These are phyloP conservation scores for Fusarium burgessii DNA, from an alignment of 2,329 filamentous ascomycete genomes.

Conservation along the genomic window DNA sequence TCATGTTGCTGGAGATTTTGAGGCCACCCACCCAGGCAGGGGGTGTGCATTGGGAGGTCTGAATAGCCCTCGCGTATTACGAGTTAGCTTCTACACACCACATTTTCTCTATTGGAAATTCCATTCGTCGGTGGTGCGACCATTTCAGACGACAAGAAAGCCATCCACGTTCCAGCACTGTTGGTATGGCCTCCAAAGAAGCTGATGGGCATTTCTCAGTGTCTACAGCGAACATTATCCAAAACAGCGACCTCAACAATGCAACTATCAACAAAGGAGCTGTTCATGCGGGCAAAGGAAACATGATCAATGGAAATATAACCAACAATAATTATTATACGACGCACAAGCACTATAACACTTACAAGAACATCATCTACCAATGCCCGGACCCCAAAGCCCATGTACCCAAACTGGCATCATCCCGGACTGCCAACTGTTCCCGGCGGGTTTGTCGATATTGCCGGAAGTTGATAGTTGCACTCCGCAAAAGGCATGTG, in stretches of 20 bases:
- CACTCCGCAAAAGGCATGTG: background rate
- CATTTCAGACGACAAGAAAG: background rate
- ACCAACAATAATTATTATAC: too few species aligned
- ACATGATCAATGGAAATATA: too few species aligned
- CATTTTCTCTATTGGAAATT: background rate
- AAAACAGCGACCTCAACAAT: accelerated
- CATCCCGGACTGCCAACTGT: background rate
- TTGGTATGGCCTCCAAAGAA: too few species aligned
- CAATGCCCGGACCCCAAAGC: background rate
- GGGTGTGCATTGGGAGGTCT: background rate
- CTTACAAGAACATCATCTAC: background rate
- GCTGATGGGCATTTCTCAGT: too few species aligned
- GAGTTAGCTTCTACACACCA: background rate
- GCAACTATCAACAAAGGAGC: background rate
- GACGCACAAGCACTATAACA: background rate
- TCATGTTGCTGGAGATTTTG: background rate
- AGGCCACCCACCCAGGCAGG: background rate
- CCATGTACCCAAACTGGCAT: background rate
- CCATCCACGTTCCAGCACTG: too few species aligned
- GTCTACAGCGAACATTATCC: background rate
- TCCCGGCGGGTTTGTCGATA: background rate
- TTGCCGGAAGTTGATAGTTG: accelerated
- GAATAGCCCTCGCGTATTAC: background rate
- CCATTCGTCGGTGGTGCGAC: background rate
- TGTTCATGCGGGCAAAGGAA: accelerated